Conservation (phyloP, 2,329 filamentous ascomycete species). For the Allantophomopsis cytisporea region DNA sequence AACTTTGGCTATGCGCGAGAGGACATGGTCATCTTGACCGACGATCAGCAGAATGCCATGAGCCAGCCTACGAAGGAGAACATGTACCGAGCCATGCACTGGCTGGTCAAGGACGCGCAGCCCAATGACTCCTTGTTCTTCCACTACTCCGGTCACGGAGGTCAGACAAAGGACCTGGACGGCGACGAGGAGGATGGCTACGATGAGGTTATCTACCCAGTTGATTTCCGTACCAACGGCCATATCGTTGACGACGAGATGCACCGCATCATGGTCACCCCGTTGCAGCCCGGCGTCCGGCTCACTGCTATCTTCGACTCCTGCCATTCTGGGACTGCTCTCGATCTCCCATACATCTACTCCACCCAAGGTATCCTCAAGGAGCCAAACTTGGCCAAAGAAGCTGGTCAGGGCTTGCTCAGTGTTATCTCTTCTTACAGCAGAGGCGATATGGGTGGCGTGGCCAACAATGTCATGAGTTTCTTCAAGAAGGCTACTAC, state of each 20-base stretch:
- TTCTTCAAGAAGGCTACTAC: constrained; percentile 79
- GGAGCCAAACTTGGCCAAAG: constrained; percentile 54
- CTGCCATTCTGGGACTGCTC: constrained; percentile 52
- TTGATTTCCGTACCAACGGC: constrained; percentile 66
- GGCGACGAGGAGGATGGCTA: constrained; percentile 73
- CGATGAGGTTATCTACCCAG: constrained; percentile 74
- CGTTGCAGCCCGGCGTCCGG: constrained; percentile 72
- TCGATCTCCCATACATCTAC: constrained; percentile 56
- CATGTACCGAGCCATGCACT: constrained; percentile 92
- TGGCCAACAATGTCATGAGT: constrained; percentile 66
- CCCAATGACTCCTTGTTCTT: constrained; percentile 95
- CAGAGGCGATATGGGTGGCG: constrained; percentile 71
- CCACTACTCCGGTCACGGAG: constrained; percentile 82
- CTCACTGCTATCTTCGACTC: constrained; percentile 58
- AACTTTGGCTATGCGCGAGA: constrained; percentile 87
- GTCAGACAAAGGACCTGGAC: constrained; percentile 68
- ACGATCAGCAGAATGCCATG: constrained; percentile 97
- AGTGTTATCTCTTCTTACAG: constrained; percentile 48
- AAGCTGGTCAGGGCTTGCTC: constrained; percentile 50
- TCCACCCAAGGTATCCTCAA: constrained; percentile 56
- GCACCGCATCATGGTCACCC: constrained; percentile 64
- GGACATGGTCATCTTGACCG: constrained; percentile 93
- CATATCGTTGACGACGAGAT: constrained; percentile 78
- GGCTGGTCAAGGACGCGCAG: constrained; percentile 85
- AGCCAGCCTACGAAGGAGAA: constrained; percentile 94